Percentiles rank a stretch among this genome's conserved stretches.
Evolutionary conservation across 192 early-diverging fungal species (phyloP).

Genomic region (Umbelopsis vinacea): DNA sequence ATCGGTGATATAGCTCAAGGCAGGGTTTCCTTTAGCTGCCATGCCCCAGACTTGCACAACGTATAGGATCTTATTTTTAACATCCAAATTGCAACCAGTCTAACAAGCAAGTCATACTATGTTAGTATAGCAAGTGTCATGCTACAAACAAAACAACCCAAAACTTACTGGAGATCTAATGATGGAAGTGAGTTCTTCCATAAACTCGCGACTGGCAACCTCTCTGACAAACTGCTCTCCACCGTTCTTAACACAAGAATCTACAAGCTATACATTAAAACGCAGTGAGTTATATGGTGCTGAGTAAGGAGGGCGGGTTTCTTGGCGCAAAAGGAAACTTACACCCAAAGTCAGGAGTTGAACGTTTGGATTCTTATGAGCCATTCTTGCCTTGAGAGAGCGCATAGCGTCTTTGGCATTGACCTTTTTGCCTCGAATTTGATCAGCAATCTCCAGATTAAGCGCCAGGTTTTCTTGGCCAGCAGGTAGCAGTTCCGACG

Average conservation of each 20-base stretch:
- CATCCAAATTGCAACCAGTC: constrained; percentile 71
- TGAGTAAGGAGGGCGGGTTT: neutral
- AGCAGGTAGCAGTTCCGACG: constrained; percentile 86
- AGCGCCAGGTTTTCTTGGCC: constrained; percentile 84
- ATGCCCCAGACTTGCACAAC: constrained; percentile 92
- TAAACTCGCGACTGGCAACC: constrained; percentile 87
- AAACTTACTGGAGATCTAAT: constrained; percentile 57
- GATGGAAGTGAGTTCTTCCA: constrained; percentile 78
- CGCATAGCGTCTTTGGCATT: constrained; percentile 74
- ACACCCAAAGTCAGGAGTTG: constrained; percentile 86
- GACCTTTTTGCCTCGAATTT: constrained; percentile 85
- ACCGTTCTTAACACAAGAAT: constrained; percentile 96
- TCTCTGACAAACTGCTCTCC: constrained; percentile 86
- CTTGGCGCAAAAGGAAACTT: constrained; percentile 21
- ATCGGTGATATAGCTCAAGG: constrained; percentile 79
- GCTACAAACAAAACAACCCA: constrained; percentile 5
- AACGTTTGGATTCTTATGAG: constrained; percentile 94
- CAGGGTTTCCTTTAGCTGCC: constrained; percentile 77
- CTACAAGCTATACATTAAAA: constrained; percentile 62
- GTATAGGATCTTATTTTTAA: constrained; percentile 72
- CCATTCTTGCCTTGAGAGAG: constrained; percentile 78
- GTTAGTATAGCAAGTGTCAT: neutral
- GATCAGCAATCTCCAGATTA: constrained; percentile 91
- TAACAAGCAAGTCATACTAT: constrained; percentile 25
- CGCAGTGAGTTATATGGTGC: neutral